A percentile compares a stretch with the other conserved stretches of the same genome.
phyloP scores from a whole-genome alignment of 2,329 filamentous ascomycete genomes.

The Hysterium pulicare region DNA sequence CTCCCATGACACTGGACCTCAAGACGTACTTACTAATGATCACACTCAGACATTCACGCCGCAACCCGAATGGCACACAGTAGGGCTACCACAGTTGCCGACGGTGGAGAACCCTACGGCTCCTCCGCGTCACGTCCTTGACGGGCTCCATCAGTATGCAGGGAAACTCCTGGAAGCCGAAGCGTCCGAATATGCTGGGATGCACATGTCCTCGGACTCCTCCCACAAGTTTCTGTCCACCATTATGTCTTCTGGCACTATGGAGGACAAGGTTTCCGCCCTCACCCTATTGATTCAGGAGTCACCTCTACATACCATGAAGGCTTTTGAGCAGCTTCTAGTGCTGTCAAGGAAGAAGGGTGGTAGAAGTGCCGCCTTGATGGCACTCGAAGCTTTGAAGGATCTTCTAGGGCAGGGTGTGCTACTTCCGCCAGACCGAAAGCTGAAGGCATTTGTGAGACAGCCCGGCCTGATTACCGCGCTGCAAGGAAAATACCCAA shows the following conservation, averaged over 20 bases:
- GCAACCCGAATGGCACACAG: slow-evolving; percentile 65
- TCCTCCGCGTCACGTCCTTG: slow-evolving; percentile 52
- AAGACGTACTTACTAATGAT: slow-evolving; percentile 16
- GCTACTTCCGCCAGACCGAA: slow-evolving; percentile 76
- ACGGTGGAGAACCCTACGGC: slow-evolving; percentile 44
- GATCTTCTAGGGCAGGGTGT: slow-evolving; percentile 90
- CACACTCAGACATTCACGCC: slow-evolving; percentile 54
- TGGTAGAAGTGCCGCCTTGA: slow-evolving; percentile 86
- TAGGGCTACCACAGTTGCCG: slow-evolving; percentile 53
- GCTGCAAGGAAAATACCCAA: slow-evolving; percentile 59
- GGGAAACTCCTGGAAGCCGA: slow-evolving; percentile 73
- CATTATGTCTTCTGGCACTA: slow-evolving; percentile 93
- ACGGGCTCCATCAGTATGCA: slow-evolving; percentile 67
- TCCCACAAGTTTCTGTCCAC: slow-evolving; percentile 95
- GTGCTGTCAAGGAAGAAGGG: slow-evolving; percentile 87
- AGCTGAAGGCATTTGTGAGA: slow-evolving; percentile 72
- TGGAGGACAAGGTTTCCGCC: slow-evolving; percentile 95
- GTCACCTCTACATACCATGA: slow-evolving; percentile 88
- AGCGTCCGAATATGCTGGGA: slow-evolving; percentile 68
- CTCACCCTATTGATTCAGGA: slow-evolving; percentile 93
- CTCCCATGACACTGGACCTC: neutral
- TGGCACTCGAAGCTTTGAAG: slow-evolving; percentile 88
- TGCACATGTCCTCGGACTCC: slow-evolving; percentile 71
- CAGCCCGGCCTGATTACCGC: slow-evolving; percentile 74
- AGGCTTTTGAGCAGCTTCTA: slow-evolving; percentile 82